Conservation (phyloP, 805 yeast species). For the Hanseniaspora thailandica region DNA sequence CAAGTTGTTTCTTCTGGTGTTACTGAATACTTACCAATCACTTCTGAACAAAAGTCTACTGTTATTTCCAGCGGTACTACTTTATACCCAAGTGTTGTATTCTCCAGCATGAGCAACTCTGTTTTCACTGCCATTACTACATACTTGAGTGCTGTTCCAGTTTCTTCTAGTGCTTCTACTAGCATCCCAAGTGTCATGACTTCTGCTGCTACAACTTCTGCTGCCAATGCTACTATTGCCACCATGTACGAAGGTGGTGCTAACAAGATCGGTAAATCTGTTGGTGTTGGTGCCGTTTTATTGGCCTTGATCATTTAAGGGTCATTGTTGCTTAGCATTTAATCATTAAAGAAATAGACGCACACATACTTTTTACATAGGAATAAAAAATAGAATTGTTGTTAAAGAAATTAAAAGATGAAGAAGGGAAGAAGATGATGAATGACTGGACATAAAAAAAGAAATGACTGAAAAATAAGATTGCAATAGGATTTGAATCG, state of each 20-base stretch:
- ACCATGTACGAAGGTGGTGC: conserved; percentile 15
- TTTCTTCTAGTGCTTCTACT: neutral
- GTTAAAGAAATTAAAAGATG: neutral
- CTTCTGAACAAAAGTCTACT: conserved; percentile 5
- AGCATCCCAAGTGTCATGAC: neutral
- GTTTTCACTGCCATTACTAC: conserved; percentile 17
- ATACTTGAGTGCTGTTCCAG: conserved; percentile 15
- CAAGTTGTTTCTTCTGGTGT: conserved; percentile 9
- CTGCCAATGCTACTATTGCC: conserved; percentile 1
- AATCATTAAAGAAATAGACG: neutral
- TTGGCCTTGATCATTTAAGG: neutral
- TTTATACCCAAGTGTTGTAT: conserved; percentile 14
- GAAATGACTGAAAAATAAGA: too few species aligned
- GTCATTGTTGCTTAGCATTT: neutral
- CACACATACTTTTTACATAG: neutral
- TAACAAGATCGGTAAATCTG: conserved; percentile 2
- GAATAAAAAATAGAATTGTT: neutral
- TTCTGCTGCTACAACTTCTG: neutral
- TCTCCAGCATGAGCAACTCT: conserved; percentile 13
- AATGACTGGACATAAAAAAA: neutral
- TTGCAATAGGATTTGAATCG: neutral
- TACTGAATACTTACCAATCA: conserved; percentile 9
- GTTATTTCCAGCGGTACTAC: conserved; percentile 15
- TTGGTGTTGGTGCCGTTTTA: conserved; percentile 3
- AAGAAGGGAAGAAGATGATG: neutral